These are phyloP conservation scores for Kokia cookei DNA, from an alignment of 441 rosid genomes.

Conservation along the genomic window DNA sequence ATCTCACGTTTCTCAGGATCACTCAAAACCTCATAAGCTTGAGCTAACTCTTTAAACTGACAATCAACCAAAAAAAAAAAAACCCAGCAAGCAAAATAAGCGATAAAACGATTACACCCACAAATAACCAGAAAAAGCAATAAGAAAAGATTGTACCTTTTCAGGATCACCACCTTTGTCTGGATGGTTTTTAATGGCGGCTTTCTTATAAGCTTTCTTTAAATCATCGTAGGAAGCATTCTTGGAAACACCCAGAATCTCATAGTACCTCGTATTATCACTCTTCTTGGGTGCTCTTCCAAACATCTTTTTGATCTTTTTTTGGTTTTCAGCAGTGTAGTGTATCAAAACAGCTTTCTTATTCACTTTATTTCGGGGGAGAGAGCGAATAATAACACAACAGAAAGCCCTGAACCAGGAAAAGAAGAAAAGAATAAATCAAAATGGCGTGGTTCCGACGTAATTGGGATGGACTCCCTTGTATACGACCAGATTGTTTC, in stretches of 20 bases:
- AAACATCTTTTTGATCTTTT: conserved; percentile 33
- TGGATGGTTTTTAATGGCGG: conserved; percentile 80
- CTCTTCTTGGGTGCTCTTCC: conserved; percentile 72
- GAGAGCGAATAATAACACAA: neutral
- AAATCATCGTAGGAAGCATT: conserved; percentile 59
- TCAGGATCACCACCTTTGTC: conserved; percentile 91
- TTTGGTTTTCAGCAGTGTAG: neutral
- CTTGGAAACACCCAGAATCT: conserved; percentile 64
- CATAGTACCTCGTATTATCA: conserved; percentile 59
- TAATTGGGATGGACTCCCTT: neutral
- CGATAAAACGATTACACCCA: neutral
- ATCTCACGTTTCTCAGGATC: conserved; percentile 92
- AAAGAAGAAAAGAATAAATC: neutral
- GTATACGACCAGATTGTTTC: too few species aligned
- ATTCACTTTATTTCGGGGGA: neutral
- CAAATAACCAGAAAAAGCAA: neutral
- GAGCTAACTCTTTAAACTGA: conserved; percentile 89
- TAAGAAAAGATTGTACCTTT: conserved; percentile 31
- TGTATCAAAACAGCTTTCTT: neutral
- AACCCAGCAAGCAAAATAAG: neutral
- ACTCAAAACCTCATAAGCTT: conserved; percentile 85
- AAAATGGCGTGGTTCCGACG: neutral
- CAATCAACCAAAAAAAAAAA: neutral
- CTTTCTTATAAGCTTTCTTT: conserved; percentile 70
- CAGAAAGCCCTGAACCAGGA: neutral